A percentile compares a stretch with the other conserved stretches of the same genome.
Evolutionary conservation across 2,329 filamentous ascomycete genomes (phyloP).

Genomic region (Aspergillus aculeatus): DNA sequence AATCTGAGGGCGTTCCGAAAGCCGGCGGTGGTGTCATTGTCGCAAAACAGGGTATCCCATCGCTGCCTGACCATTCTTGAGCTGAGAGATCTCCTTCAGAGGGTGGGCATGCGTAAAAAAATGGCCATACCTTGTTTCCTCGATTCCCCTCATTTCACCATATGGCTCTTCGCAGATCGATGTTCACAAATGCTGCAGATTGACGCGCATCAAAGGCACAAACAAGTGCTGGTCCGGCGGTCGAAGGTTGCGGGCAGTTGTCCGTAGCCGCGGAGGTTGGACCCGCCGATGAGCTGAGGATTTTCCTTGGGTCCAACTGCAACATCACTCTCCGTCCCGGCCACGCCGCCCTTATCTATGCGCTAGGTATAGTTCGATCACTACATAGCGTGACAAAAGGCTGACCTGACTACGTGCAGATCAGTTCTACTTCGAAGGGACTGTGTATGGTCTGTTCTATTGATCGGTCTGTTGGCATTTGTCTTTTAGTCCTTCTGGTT

Average conservation of each 20-base stretch:
- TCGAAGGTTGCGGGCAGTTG: background rate
- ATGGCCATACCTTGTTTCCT: slow-evolving; percentile 51
- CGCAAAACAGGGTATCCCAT: slow-evolving; percentile 64
- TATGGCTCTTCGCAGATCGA: slow-evolving; percentile 5
- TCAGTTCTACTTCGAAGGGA: background rate
- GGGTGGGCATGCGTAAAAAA: background rate
- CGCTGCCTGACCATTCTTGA: slow-evolving; percentile 51
- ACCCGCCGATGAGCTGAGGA: slow-evolving; percentile 10
- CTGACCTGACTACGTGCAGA: too few relatives aligned
- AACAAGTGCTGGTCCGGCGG: background rate
- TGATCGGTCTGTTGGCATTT: background rate
- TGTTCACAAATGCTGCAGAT: slow-evolving; percentile 1
- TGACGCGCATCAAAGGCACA: background rate
- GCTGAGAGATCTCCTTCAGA: background rate
- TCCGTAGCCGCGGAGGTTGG: slow-evolving; percentile 6
- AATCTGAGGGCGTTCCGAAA: slow-evolving; percentile 64
- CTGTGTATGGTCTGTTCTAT: background rate
- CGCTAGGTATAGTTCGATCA: background rate
- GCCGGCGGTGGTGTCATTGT: slow-evolving; percentile 57
- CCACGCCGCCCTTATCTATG: background rate
- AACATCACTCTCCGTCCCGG: background rate
- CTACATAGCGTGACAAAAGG: too few relatives aligned
- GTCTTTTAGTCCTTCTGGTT: background rate
- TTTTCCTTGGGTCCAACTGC: background rate
- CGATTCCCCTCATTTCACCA: slow-evolving; percentile 53